Evolutionary conservation across 164 flowering plant species (phyloP).

Genomic region (Tetracentron sinense): DNA sequence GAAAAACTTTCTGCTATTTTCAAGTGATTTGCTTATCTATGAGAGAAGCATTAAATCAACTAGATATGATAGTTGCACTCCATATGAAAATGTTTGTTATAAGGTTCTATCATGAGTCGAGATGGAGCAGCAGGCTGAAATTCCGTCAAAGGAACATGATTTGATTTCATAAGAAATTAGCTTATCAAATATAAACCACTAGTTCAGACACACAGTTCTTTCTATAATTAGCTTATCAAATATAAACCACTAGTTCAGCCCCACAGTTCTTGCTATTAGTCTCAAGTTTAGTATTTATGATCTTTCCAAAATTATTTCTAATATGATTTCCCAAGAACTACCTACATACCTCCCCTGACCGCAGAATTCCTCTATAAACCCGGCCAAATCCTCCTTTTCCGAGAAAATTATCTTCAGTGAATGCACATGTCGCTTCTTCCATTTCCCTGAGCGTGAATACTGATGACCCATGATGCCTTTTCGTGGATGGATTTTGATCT

Average conservation of each 20-base stretch:
- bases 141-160: no score
- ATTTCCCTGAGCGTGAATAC: conserved; percentile 88
- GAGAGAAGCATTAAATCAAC: background rate
- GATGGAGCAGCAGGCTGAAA: background rate
- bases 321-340: no score
- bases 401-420: conserved; percentile 67
- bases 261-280: no score
- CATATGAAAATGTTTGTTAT: background rate
- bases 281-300: no score
- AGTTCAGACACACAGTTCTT: no score
- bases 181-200: no score
- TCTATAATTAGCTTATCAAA: no score
- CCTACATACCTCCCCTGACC: conserved; percentile 78
- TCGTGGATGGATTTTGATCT: conserved; percentile 43
- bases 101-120: background rate
- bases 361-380: conserved; percentile 77
- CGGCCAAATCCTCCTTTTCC: conserved; percentile 97
- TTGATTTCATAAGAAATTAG: no score
- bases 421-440: conserved; percentile 89
- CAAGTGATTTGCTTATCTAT: background rate
- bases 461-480: conserved; percentile 58
- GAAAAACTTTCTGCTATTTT: background rate
- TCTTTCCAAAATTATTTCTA: background rate
- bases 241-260: no score
- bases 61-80: background rate